phyloP scores from a whole-genome alignment of 495 filamentous ascomycete species.

The Podospora appendiculata region DNA sequence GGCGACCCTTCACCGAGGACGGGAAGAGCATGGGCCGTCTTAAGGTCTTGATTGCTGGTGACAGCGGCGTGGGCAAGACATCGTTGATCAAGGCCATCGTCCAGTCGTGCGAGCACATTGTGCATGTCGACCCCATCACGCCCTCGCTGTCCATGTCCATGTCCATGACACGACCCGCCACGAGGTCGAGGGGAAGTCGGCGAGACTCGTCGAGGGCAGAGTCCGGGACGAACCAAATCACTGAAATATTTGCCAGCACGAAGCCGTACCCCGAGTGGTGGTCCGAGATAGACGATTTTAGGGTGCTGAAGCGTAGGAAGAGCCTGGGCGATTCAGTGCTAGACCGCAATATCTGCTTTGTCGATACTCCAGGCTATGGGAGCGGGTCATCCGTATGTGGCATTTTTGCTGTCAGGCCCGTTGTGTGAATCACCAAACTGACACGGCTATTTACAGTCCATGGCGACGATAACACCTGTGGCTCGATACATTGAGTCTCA shows the following conservation, averaged over 20 bases:
- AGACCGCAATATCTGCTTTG: conserved; percentile 91
- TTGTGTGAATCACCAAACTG: neutral
- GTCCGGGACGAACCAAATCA: conserved; percentile 44
- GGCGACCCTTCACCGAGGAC: conserved; percentile 82
- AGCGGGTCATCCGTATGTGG: conserved; percentile 48
- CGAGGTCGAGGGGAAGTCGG: conserved; percentile 1
- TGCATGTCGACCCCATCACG: conserved; percentile 80
- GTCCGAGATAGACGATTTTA: conserved; percentile 78
- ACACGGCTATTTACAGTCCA: conserved; percentile 27
- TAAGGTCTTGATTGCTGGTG: conserved; percentile 82
- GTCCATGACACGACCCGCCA: conserved; percentile 11
- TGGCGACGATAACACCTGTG: conserved; percentile 61
- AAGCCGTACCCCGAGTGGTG: conserved; percentile 91
- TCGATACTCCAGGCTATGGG: conserved; percentile 78
- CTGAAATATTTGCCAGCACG: conserved; percentile 88
- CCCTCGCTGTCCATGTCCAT: conserved; percentile 23
- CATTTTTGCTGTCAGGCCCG: too few species aligned
- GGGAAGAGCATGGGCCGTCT: conserved; percentile 79
- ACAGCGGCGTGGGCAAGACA: conserved; percentile 79
- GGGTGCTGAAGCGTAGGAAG: conserved; percentile 63
- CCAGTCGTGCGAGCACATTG: conserved; percentile 91
- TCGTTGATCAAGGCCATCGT: conserved; percentile 89
- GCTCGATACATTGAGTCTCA: conserved; percentile 71
- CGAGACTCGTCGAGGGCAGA: neutral
- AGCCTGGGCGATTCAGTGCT: conserved; percentile 75